Percentiles rank a stretch among this genome's conserved stretches.
These are phyloP conservation scores for Tremella fuciformis DNA, from an alignment of 768 basidiomycete genomes.

Conservation along the genomic window DNA sequence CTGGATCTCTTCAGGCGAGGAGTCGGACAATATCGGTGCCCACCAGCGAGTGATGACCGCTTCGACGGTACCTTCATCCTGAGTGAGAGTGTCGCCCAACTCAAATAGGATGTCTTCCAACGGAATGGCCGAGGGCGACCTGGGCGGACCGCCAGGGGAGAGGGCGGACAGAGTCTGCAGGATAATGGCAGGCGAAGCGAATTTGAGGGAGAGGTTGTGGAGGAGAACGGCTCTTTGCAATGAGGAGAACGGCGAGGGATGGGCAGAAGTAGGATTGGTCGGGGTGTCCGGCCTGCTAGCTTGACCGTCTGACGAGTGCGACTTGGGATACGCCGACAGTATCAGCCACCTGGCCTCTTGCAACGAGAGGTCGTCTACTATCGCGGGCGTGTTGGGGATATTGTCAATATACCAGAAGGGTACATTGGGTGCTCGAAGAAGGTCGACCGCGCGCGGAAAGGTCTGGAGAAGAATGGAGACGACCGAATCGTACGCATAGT, in stretches of 20 bases:
- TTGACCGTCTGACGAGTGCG: slow-evolving; percentile 27
- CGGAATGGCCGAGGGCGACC: slow-evolving; percentile 36
- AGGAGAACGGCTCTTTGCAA: slow-evolving; percentile 37
- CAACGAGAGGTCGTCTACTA: slow-evolving; percentile 40
- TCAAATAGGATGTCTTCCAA: slow-evolving; percentile 51
- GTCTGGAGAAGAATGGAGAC: slow-evolving; percentile 33
- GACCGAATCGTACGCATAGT: slow-evolving; percentile 29
- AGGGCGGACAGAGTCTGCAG: slow-evolving; percentile 47
- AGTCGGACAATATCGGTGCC: slow-evolving; percentile 39
- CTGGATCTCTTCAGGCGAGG: slow-evolving; percentile 27
- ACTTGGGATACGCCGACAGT: slow-evolving; percentile 43
- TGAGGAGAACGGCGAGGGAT: slow-evolving; percentile 38
- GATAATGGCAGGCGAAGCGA: slow-evolving; percentile 49
- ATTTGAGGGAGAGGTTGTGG: slow-evolving; percentile 39
- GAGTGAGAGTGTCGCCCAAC: slow-evolving; percentile 49
- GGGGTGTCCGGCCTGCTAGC: slow-evolving; percentile 37
- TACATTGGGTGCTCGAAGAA: slow-evolving; percentile 29
- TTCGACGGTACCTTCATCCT: slow-evolving; percentile 48
- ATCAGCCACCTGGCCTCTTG: slow-evolving; percentile 48
- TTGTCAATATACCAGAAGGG: slow-evolving; percentile 40
- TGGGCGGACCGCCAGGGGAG: slow-evolving; percentile 46
- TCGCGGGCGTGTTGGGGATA: slow-evolving; percentile 26
- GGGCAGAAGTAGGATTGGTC: slow-evolving; percentile 45
- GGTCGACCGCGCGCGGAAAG: slow-evolving; percentile 38
- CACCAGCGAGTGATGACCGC: slow-evolving; percentile 49